A percentile compares a stretch with the other conserved stretches of the same genome.
phyloP scores from a whole-genome alignment of 2,329 filamentous ascomycete species.

The Sporothrix euskadiensis region DNA sequence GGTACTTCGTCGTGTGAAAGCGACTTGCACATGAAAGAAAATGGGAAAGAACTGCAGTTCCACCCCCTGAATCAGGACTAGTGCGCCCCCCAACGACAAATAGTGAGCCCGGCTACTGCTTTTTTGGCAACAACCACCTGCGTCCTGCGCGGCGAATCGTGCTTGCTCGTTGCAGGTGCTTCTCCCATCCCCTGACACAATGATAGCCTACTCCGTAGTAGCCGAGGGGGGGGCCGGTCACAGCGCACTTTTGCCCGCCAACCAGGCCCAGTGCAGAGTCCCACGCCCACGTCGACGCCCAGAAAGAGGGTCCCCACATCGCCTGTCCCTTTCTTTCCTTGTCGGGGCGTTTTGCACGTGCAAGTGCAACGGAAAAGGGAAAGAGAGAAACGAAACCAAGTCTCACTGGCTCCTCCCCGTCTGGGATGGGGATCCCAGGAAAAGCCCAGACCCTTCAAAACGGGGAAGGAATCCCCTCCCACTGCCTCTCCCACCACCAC shows the following conservation, averaged over 20 bases:
- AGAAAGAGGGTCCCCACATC: slow-evolving; percentile 1
- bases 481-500: neutral
- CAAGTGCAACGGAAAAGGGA: slow-evolving; percentile 10
- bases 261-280: neutral
- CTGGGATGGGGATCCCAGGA: slow-evolving; percentile 11
- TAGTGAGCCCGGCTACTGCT: slow-evolving; percentile 10
- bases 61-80: slow-evolving; percentile 12
- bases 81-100: neutral
- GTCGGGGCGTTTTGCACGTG: slow-evolving; percentile 26
- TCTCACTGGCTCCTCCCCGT: neutral
- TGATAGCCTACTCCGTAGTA: neutral
- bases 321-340: neutral
- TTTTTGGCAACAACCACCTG: neutral
- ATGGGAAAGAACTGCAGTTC: neutral
- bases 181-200: neutral
- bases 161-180: neutral
- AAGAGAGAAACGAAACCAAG: slow-evolving; percentile 1
- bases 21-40: slow-evolving; percentile 24
- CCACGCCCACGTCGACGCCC: neutral
- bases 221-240: slow-evolving; percentile 11
- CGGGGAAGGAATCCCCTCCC: neutral
- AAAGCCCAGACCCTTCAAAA: slow-evolving; percentile 6
- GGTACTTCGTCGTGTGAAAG: neutral
- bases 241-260: neutral
- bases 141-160: neutral